A percentile compares a stretch with the other conserved stretches of the same genome.
These are phyloP conservation scores for Eremothecium sinecaudum DNA, from an alignment of 1,139 yeast species.

Conservation along the genomic window DNA sequence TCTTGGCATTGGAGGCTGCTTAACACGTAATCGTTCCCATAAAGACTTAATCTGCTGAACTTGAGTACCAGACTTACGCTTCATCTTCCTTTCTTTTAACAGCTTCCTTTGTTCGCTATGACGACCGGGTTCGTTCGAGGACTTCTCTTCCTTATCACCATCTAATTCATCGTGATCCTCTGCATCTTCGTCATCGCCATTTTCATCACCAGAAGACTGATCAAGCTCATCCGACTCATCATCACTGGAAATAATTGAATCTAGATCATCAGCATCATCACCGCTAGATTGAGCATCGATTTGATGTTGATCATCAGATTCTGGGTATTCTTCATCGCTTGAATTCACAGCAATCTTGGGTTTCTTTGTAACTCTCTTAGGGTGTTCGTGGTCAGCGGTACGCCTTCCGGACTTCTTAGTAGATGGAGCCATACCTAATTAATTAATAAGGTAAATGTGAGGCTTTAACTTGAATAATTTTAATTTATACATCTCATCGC, in stretches of 20 bases:
- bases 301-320: conserved; percentile 29
- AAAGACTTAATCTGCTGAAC: conserved; percentile 76
- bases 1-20: conserved; percentile 72
- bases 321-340: conserved; percentile 25
- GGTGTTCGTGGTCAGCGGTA: conserved; percentile 8
- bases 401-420: conserved; percentile 17
- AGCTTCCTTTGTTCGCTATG: conserved; percentile 78
- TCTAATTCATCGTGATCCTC: conserved; percentile 23
- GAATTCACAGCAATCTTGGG: conserved; percentile 27
- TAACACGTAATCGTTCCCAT: conserved; percentile 89
- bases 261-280: no score
- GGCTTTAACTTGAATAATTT: not conserved
- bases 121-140: conserved; percentile 28
- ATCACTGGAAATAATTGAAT: conserved; percentile 24
- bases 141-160: conserved; percentile 13
- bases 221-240: conserved; percentile 25
- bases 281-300: conserved; percentile 20
- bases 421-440: conserved; percentile 17
- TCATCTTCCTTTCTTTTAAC: conserved; percentile 72
- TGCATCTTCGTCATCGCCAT: conserved; percentile 25
- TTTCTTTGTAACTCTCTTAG: conserved; percentile 20
- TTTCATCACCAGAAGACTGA: conserved; percentile 22
- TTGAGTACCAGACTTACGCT: conserved; percentile 76
- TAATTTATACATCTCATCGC: not conserved
- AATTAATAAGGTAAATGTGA: not conserved